These are phyloP conservation scores for Hyparrhenia diplandra DNA, from an alignment of 176 grass and related monocot genomes.

Conservation along the genomic window DNA sequence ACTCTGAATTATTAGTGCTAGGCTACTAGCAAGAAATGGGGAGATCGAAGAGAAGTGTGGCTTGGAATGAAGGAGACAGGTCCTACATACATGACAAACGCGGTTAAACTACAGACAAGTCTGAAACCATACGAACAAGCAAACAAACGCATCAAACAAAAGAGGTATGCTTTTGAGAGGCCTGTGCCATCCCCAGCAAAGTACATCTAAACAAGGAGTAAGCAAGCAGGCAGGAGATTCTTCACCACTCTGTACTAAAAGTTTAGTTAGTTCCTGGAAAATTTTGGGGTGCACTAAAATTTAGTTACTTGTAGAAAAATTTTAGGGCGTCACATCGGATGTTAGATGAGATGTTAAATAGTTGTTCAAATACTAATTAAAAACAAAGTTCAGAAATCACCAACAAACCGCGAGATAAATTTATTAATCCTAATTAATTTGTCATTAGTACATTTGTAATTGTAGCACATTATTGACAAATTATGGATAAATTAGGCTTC, in stretches of 20 bases:
- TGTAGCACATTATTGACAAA: too few species aligned
- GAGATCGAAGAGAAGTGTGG: neutral
- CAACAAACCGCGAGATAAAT: too few species aligned
- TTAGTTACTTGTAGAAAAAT: too few species aligned
- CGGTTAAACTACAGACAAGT: slow-evolving; percentile 24
- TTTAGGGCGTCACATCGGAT: too few species aligned
- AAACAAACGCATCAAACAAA: slow-evolving; percentile 43
- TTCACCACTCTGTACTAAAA: neutral
- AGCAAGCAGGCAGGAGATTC: slow-evolving; percentile 12
- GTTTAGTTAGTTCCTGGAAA: too few species aligned
- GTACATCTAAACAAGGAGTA: slow-evolving; percentile 25
- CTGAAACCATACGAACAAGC: slow-evolving; percentile 8
- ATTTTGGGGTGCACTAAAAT: too few species aligned
- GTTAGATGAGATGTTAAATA: too few species aligned
- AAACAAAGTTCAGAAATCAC: too few species aligned
- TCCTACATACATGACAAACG: neutral
- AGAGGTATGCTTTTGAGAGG: slow-evolving; percentile 36
- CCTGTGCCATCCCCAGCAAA: slow-evolving; percentile 27
- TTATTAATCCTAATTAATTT: too few species aligned
- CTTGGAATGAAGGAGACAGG: slow-evolving; percentile 16
- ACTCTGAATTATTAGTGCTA: neutral
- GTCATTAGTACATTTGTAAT: too few species aligned
- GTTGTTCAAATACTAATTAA: too few species aligned
- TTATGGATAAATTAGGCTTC: too few species aligned
- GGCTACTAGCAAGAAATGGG: neutral